Percentiles rank a stretch among this genome's conserved stretches.
Evolutionary conservation across 345 rosid genomes (phyloP).

Genomic region (Iberis pinnata): DNA sequence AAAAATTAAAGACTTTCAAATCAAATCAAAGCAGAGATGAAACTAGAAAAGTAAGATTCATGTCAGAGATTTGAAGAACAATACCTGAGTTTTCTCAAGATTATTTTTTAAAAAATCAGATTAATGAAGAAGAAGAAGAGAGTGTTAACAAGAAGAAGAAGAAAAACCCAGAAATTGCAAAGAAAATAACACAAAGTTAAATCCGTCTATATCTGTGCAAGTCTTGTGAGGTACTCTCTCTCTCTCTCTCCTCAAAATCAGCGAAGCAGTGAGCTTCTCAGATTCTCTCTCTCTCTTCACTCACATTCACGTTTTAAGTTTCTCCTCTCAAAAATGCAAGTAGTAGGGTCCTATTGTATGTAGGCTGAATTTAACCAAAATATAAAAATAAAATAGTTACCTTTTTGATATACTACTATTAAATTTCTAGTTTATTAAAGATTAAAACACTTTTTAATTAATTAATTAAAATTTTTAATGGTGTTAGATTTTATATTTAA

Average conservation of each 20-base stretch:
- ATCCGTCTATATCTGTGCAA: conserved; percentile 22
- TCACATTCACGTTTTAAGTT: conserved; percentile 32
- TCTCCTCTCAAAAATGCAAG: conserved; percentile 17
- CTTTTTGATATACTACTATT: too few species aligned
- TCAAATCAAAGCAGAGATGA: too few species aligned
- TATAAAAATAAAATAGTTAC: neutral
- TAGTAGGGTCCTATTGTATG: conserved; percentile 14
- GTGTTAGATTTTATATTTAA: too few species aligned
- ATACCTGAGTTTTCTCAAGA: too few species aligned
- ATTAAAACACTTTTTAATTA: too few species aligned
- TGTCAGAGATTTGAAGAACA: neutral
- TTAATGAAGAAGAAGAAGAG: too few species aligned
- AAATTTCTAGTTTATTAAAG: too few species aligned
- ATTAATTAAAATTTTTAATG: too few species aligned
- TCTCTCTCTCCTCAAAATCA: conserved; percentile 33
- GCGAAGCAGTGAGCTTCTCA: conserved; percentile 31
- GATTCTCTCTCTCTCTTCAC: conserved; percentile 19
- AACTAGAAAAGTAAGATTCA: too few species aligned
- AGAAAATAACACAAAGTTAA: conserved; percentile 13
- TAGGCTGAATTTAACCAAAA: too few species aligned
- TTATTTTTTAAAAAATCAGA: too few species aligned
- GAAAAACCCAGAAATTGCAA: conserved; percentile 13
- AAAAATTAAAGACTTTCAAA: too few species aligned
- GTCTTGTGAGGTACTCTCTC: conserved; percentile 12
- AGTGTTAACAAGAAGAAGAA: conserved; percentile 14